A percentile compares a stretch with the other conserved stretches of the same genome.
Conservation (phyloP, 2,329 filamentous ascomycete species). For the Trichophyton simii region DNA sequence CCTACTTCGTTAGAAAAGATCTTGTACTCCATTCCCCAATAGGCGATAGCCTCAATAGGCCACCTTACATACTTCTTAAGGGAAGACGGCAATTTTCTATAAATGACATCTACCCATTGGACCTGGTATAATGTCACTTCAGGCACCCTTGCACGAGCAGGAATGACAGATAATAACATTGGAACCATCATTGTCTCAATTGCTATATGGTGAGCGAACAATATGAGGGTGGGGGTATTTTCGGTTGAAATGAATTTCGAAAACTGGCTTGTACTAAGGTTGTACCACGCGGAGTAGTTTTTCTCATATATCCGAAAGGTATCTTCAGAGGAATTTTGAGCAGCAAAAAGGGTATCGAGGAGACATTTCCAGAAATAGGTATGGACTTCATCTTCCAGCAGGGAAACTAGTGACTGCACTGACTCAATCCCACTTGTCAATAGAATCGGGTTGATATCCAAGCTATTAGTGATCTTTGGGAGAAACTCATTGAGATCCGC, state of each 20-base stretch:
- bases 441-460: neutral
- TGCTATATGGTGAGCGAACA: neutral
- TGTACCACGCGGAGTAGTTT: slow-evolving; percentile 1
- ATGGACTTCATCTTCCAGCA: neutral
- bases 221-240: neutral
- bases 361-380: neutral
- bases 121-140: neutral
- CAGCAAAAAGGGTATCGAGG: neutral
- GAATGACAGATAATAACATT: neutral
- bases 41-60: neutral
- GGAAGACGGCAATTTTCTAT: neutral
- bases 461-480: neutral
- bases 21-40: neutral
- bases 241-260: neutral
- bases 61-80: neutral
- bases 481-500: neutral
- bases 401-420: neutral
- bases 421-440: neutral
- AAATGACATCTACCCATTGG: slow-evolving; percentile 2
- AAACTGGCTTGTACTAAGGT: neutral
- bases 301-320: neutral
- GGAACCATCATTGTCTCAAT: neutral
- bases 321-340: neutral
- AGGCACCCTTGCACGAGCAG: neutral
- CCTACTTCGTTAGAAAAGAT: neutral